Evolutionary conservation across 441 rosid genomes (phyloP).

Genomic region (Eutrema salsugineum): DNA sequence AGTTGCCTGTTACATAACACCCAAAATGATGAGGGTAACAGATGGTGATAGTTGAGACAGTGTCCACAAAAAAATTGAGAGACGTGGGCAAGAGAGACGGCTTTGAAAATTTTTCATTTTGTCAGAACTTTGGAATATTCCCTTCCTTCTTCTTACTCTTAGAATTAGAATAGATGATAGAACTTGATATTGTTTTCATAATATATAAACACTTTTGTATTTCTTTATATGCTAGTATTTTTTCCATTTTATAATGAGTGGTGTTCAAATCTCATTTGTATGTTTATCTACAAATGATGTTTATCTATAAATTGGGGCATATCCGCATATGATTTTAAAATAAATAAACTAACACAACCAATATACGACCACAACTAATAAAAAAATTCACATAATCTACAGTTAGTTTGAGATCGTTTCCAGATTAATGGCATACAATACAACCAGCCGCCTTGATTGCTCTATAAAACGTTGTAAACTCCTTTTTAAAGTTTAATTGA

Average conservation of each 20-base stretch:
- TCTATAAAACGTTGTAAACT: not conserved
- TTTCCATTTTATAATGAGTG: not conserved
- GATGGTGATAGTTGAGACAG: slow-evolving; percentile 18
- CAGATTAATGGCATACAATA: too few relatives aligned
- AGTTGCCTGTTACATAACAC: slow-evolving; percentile 3
- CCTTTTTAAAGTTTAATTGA: not conserved
- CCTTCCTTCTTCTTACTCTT: not conserved
- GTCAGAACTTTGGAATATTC: slow-evolving; percentile 7
- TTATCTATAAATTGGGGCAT: too few relatives aligned
- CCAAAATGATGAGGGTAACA: slow-evolving; percentile 17
- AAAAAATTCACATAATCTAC: too few relatives aligned
- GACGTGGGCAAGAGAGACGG: slow-evolving; percentile 4
- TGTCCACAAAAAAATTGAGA: slow-evolving; percentile 18
- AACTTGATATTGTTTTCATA: not conserved
- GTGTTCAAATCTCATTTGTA: not conserved
- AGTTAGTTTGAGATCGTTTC: too few relatives aligned
- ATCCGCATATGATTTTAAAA: too few relatives aligned
- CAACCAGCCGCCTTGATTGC: not conserved
- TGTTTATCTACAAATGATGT: too few relatives aligned
- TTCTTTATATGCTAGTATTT: not conserved
- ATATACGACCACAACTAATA: too few relatives aligned
- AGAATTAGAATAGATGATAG: not conserved
- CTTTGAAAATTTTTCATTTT: not conserved
- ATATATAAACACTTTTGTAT: too few relatives aligned
- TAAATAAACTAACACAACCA: too few relatives aligned